Percentiles rank a stretch among this genome's conserved stretches.
These are phyloP conservation scores for Pseudogymnoascus sp. DNA, from an alignment of 2,329 filamentous ascomycete species.

Conservation along the genomic window DNA sequence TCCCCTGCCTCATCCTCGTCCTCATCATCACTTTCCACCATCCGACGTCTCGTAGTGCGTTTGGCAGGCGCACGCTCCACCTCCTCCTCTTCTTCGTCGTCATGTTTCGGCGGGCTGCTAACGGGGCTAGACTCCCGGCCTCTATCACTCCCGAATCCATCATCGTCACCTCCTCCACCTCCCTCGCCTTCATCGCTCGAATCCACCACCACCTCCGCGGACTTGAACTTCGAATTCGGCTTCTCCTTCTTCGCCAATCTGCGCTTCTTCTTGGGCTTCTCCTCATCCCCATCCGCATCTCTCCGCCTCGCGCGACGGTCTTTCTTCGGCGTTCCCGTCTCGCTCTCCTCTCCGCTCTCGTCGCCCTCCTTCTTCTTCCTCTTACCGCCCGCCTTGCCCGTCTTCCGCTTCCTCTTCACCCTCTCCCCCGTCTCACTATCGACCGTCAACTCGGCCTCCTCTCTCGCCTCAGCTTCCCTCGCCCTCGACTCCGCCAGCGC, in stretches of 20 bases:
- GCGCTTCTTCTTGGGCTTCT: slow-evolving; percentile 31
- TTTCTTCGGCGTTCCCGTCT: slow-evolving; percentile 22
- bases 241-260: slow-evolving; percentile 27
- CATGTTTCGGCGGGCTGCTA: not conserved
- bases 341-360: slow-evolving; percentile 28
- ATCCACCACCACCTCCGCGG: slow-evolving; percentile 6
- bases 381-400: slow-evolving; percentile 33
- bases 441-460: slow-evolving; percentile 71
- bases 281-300: slow-evolving; percentile 27
- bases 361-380: slow-evolving; percentile 33
- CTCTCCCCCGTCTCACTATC: slow-evolving; percentile 76
- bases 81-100: not conserved
- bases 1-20: not conserved
- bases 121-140: not conserved
- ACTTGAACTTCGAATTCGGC: slow-evolving; percentile 12
- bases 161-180: not conserved
- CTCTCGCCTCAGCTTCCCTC: slow-evolving; percentile 58
- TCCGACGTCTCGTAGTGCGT: slow-evolving; percentile 28
- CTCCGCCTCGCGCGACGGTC: slow-evolving; percentile 18
- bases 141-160: not conserved
- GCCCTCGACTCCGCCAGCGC: slow-evolving; percentile 60
- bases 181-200: not conserved
- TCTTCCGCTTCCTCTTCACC: slow-evolving; percentile 67
- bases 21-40: slow-evolving; percentile 29
- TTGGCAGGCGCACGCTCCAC: slow-evolving; percentile 2